phyloP scores from a whole-genome alignment of 2,329 filamentous ascomycete genomes.

The Phialophora tarda region DNA sequence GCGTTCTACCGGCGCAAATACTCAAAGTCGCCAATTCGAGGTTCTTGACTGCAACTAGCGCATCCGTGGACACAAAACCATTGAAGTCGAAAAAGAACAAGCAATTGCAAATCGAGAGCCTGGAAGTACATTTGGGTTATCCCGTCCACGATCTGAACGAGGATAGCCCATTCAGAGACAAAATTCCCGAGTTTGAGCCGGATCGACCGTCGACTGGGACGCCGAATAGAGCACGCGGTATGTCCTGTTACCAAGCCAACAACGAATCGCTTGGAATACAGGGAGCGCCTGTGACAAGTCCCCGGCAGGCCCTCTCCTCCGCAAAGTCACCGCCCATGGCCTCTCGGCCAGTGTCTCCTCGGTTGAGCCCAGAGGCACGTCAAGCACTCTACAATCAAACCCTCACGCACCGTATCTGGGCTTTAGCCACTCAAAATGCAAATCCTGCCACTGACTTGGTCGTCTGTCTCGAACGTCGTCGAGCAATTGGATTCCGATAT shows the following conservation, averaged over 20 bases:
- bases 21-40: conserved; percentile 93
- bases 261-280: conserved; percentile 17
- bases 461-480: conserved; percentile 87
- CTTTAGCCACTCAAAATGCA: conserved; percentile 83
- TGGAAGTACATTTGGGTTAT: conserved; percentile 24
- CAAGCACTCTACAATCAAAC: conserved; percentile 71
- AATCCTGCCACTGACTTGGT: conserved; percentile 94
- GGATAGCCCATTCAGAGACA: conserved; percentile 20
- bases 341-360: conserved; percentile 26
- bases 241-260: conserved; percentile 33
- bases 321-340: conserved; percentile 6
- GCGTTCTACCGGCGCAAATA: conserved; percentile 86
- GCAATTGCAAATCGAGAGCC: conserved; percentile 22
- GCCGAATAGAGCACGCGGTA: conserved; percentile 20
- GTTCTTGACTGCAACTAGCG: conserved; percentile 88
- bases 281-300: conserved; percentile 1
- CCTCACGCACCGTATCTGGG: conserved; percentile 93
- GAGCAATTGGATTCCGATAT: conserved; percentile 93
- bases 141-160: conserved; percentile 27
- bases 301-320: conserved; percentile 24
- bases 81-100: conserved; percentile 33
- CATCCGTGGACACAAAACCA: conserved; percentile 37
- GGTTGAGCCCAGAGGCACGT: conserved; percentile 33
- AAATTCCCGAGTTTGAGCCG: conserved; percentile 20
- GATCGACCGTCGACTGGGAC: conserved; percentile 23